Evolutionary conservation across 371 early-diverging fungal species (phyloP), one percentile per base, ranked within the genome.

Genomic region (Batrachochytrium dendrobatidis): DNA sequence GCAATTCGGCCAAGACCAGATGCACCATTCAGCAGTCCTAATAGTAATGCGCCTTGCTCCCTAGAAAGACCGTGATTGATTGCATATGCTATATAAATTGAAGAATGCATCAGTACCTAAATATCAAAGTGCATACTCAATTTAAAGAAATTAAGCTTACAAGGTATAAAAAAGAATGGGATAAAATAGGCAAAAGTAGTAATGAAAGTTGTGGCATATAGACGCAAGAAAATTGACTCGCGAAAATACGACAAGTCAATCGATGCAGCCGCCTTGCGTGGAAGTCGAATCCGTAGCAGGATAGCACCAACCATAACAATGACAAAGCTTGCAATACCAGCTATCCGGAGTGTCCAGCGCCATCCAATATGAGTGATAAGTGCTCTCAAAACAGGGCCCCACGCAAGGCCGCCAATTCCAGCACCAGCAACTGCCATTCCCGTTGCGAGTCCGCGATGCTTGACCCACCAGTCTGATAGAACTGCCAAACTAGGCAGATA

Each of bases 361-460:
- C 74, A 63, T 0, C 87, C 89, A 2, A 84, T 61, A 3, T 56
- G 66, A 31, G 71, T 67, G 45, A 89, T 77, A 8, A 89, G 61
- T 24, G 59, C 55, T 39, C 79, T 81, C 59, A 85, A 72, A 4
- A 89, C 63, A 22, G 86, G 84, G 0, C 85, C 80, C 63, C 88
- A 66, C 24, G 83, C 74, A 1, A 90, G 73, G 0, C 90, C 90
- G 26, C 90, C 92, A 32, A 89, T 65, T 4, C 92, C 92, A 0
- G 81, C 78, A 3, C 90, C 90, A 17, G 85, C 74, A 1, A 86
- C 81, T 2, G 80, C 83, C 39, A 89, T 70, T 1, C 92, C 92
- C 2, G 84, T 86, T 1, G 90, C 90, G 58, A 89, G 66, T 0
- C 88, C 89, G 31, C 88, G 76, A 15, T 69, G 69, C 33, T 68